phyloP scores from a whole-genome alignment of 176 grass and related monocot species.

The Saccharum spontaneum region DNA sequence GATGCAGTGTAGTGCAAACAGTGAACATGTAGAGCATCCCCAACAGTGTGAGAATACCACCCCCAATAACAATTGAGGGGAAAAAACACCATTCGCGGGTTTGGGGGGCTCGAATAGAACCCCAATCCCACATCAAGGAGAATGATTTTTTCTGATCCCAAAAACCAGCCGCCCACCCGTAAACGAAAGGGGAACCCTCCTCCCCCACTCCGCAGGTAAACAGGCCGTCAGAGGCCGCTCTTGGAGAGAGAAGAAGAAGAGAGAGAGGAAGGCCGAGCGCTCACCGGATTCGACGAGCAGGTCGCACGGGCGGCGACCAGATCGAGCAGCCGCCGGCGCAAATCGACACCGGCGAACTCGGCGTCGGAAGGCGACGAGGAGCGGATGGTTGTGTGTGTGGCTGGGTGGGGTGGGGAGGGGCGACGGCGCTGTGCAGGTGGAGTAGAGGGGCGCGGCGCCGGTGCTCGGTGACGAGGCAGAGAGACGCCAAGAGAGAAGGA shows the following conservation, averaged over 20 bases:
- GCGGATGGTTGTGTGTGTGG: not conserved
- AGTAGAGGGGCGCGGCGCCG: too few relatives aligned
- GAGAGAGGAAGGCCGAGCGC: not conserved
- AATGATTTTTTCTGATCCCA: not conserved
- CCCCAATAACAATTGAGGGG: not conserved
- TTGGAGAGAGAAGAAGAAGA: not conserved
- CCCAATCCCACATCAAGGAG: not conserved
- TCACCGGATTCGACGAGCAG: not conserved
- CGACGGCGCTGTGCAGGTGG: too few relatives aligned
- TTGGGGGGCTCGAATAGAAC: not conserved
- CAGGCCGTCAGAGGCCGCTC: not conserved
- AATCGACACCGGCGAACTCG: not conserved
- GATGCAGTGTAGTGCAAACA: not conserved
- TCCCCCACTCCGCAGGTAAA: not conserved
- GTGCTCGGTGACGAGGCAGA: too few relatives aligned
- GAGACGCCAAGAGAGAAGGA: too few relatives aligned
- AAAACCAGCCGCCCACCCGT: not conserved
- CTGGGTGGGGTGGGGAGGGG: not conserved
- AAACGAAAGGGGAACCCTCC: not conserved
- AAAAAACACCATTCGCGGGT: not conserved
- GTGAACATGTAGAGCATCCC: not conserved
- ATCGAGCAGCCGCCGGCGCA: not conserved
- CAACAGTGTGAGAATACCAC: not conserved
- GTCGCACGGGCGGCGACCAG: not conserved
- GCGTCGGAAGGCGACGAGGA: not conserved